Percentiles rank a stretch among this genome's conserved stretches.
Conservation (phyloP, 257 asterid species). For the Solanum paucissectum region DNA sequence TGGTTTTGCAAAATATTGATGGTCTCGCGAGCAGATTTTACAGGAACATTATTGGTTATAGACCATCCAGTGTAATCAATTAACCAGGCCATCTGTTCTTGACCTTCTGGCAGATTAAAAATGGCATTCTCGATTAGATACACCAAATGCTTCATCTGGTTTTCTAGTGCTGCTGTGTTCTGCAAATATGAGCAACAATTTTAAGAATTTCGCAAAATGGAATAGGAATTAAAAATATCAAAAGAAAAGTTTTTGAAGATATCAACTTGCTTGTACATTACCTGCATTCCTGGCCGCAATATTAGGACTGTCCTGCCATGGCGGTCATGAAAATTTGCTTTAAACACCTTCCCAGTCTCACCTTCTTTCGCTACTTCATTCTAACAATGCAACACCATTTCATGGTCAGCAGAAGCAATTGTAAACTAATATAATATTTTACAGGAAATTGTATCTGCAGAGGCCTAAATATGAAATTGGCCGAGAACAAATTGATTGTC, state of each 20-base stretch:
- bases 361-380: constrained; percentile 78
- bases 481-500: not conserved
- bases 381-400: constrained; percentile 22
- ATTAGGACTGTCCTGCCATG: constrained; percentile 81
- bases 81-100: constrained; percentile 97
- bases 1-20: constrained; percentile 72
- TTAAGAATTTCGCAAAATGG: not conserved
- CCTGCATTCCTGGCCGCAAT: constrained; percentile 89
- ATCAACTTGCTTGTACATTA: constrained; percentile 10
- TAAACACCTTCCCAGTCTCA: constrained; percentile 80
- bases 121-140: constrained; percentile 87
- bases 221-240: not conserved
- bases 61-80: constrained; percentile 94
- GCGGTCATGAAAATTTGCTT: constrained; percentile 86
- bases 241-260: not conserved
- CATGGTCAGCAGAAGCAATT: not conserved
- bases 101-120: constrained; percentile 90
- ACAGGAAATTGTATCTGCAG: not conserved
- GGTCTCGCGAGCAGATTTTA: constrained; percentile 77
- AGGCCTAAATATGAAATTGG: not conserved
- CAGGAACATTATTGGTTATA: constrained; percentile 57
- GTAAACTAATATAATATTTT: not conserved
- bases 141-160: constrained; percentile 83
- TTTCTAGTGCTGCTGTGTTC: constrained; percentile 79
- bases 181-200: constrained; percentile 13